Percentiles rank a stretch among this genome's conserved stretches.
These are phyloP conservation scores for Psophocarpus tetragonolobus DNA, from an alignment of 306 rosid genomes.

Conservation along the genomic window DNA sequence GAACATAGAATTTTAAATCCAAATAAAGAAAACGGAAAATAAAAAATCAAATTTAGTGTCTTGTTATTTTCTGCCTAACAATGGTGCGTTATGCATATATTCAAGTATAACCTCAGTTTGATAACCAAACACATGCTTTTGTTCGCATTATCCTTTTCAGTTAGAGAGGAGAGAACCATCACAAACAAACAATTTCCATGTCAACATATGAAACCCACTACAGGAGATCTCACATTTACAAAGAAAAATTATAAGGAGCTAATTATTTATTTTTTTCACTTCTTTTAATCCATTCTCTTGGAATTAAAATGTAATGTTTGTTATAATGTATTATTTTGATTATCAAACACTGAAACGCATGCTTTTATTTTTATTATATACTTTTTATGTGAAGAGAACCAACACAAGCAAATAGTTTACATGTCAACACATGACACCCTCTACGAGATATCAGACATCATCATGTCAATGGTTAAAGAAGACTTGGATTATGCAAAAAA, in stretches of 20 bases:
- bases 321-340: background rate
- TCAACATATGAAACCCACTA: background rate
- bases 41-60: background rate
- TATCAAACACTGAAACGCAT: background rate
- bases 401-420: conserved; percentile 7
- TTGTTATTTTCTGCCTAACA: background rate
- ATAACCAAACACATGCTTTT: background rate
- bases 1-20: background rate
- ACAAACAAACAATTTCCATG: background rate
- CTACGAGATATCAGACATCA: background rate
- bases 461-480: background rate
- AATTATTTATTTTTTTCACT: background rate
- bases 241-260: background rate
- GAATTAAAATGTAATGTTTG: background rate
- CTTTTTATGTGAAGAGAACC: background rate
- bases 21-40: background rate
- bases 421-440: background rate
- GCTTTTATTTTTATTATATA: background rate
- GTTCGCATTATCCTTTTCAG: background rate
- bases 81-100: background rate
- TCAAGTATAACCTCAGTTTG: conserved; percentile 2
- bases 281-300: background rate
- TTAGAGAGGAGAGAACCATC: background rate
- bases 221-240: background rate
- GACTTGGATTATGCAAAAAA: background rate